Base-by-base conservation (phyloP, 345 rosid genomes). In the Arabis alpina region DNA sequence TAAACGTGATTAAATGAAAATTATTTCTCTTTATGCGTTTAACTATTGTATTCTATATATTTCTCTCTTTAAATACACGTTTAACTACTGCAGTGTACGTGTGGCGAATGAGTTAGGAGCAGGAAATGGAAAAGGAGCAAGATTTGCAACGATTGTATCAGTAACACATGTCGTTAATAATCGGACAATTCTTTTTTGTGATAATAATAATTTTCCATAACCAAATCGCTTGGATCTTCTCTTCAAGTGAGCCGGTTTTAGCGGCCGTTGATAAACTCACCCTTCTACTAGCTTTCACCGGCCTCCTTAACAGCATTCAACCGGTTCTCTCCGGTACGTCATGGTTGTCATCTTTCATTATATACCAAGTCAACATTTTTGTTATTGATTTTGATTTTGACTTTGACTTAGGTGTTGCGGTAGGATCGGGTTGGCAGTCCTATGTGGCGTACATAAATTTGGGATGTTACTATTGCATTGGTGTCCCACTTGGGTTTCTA, bases 341-440 rank as follows among this genome's bases (percentile, higher is more conserved):
- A 0, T 4, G 3, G 10, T 36, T 36, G 6, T 36, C 8, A 8
- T 36, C 8, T 36, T 8, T 36, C 9, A 6, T 36, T 36, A 7
- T 7, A 0, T 36, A 8, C 2, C 40, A 3, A 61, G 45, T 42
- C 54, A 71, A 61, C 1, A 47, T 2, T 6, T 34, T 53, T 53
- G n/a, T 53, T 53, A 28, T 28, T 28, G 32, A 28, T 8, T 61
- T 40, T 30, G 4, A 37, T 13, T 48, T 1, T 41, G 23, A 19
- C 23, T 19, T 19, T 19, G 23, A 19, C 10, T 1, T 40, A 91
- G 97, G 99, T 43, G 97, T 94, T 40, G 97, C 99, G 8, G 89
- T 94, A 42, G 99, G 99, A 50, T 94, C 97, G 4, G 99, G 99
- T 5, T 94, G 96, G 97, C 97, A 91, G 77, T 84, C 93, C 2